Evolutionary conservation across 2,329 filamentous ascomycete species (phyloP).

Genomic region (Paracoccidioides lutzii): DNA sequence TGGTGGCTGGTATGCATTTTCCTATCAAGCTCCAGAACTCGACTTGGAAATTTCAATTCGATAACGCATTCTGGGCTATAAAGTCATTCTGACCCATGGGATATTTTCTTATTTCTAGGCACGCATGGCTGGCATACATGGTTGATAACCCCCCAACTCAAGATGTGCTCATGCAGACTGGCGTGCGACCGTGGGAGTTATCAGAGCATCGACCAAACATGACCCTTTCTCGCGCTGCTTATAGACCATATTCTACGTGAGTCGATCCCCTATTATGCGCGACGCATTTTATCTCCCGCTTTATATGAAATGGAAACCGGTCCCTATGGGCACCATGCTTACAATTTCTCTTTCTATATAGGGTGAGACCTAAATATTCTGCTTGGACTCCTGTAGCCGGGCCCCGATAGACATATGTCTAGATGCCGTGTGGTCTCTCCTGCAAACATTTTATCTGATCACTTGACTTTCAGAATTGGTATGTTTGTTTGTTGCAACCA

Average conservation of each 20-base stretch:
- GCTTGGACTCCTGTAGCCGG: conserved; percentile 25
- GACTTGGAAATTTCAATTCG: neutral
- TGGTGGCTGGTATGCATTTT: conserved; percentile 57
- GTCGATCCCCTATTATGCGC: conserved; percentile 29
- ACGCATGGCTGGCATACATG: conserved; percentile 92
- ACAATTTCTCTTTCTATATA: conserved; percentile 9
- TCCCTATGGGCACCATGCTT: neutral
- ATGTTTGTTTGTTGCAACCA: neutral
- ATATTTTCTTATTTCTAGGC: conserved; percentile 38
- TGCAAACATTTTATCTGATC: too few relatives aligned
- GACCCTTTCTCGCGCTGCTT: conserved; percentile 66
- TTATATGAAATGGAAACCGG: neutral
- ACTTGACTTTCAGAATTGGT: neutral
- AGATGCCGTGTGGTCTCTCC: neutral
- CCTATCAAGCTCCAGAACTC: neutral
- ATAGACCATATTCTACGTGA: conserved; percentile 90
- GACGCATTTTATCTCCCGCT: too few relatives aligned
- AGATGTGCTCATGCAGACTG: conserved; percentile 58
- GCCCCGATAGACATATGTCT: conserved; percentile 9
- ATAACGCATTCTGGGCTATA: neutral
- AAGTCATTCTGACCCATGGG: neutral
- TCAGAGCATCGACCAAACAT: conserved; percentile 59
- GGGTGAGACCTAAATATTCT: conserved; percentile 23
- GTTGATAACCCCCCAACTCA: conserved; percentile 73
- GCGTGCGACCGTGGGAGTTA: conserved; percentile 63